A percentile compares a stretch with the other conserved stretches of the same genome.
These are phyloP conservation scores for Geotrichum aggregatum DNA, from an alignment of 1,139 yeast species.

Conservation along the genomic window DNA sequence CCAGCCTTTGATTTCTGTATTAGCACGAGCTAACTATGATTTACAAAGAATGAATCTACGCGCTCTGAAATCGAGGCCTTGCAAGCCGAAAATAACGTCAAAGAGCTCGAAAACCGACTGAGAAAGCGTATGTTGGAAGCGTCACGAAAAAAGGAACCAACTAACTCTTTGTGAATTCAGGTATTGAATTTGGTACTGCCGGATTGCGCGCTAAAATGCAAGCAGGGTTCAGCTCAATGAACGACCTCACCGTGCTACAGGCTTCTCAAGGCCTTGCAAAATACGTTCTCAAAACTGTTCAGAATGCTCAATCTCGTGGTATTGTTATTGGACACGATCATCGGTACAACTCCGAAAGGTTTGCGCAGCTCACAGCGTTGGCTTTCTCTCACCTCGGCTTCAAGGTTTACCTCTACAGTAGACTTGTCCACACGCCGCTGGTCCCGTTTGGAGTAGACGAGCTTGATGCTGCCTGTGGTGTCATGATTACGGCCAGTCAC, in stretches of 20 bases:
- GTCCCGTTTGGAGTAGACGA: conserved; percentile 82
- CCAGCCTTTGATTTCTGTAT: not conserved
- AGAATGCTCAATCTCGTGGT: conserved; percentile 39
- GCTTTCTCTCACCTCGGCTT: conserved; percentile 69
- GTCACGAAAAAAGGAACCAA: too few relatives aligned
- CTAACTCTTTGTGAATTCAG: conserved; percentile 20
- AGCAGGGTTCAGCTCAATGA: conserved; percentile 87
- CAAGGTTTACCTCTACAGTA: conserved; percentile 59
- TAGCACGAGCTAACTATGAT: not conserved
- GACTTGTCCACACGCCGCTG: conserved; percentile 79
- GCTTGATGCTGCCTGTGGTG: conserved; percentile 67
- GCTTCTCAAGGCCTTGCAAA: conserved; percentile 87
- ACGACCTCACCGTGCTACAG: conserved; percentile 81
- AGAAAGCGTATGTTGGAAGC: conserved; percentile 35
- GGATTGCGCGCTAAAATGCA: conserved; percentile 85
- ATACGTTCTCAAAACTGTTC: conserved; percentile 47
- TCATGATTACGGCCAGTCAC: conserved; percentile 96
- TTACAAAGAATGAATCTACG: conserved; percentile 48
- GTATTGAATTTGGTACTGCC: conserved; percentile 90
- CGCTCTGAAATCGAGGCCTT: conserved; percentile 53
- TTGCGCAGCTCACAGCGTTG: conserved; percentile 74
- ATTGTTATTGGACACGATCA: conserved; percentile 92
- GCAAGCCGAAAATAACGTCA: conserved; percentile 41
- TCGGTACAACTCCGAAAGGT: conserved; percentile 70
- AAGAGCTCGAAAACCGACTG: conserved; percentile 50